These are phyloP conservation scores for Fusarium coffeatum DNA, from an alignment of 2,329 filamentous ascomycete genomes.

Conservation along the genomic window DNA sequence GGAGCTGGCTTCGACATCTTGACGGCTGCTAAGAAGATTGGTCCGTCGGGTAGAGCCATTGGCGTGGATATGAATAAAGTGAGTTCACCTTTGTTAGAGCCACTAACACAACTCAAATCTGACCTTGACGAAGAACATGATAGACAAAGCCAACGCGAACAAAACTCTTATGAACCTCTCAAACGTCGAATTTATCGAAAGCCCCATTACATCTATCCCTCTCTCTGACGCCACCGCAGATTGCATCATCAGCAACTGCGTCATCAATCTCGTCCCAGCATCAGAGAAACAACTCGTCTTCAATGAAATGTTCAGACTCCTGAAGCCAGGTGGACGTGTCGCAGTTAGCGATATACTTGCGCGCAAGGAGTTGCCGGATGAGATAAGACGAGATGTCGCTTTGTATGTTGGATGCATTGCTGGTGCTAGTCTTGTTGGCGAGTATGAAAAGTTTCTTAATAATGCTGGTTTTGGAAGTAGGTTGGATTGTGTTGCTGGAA, in stretches of 20 bases:
- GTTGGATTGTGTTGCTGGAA: rapidly evolving
- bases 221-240: not conserved
- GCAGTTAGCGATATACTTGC: conserved; percentile 71
- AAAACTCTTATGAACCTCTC: not conserved
- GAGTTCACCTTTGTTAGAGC: rapidly evolving
- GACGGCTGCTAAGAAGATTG: not conserved
- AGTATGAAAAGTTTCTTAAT: conserved; percentile 64
- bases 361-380: conserved; percentile 56
- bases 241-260: conserved; percentile 71
- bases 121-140: not conserved
- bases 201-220: not conserved
- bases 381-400: conserved; percentile 61
- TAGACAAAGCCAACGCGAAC: not conserved
- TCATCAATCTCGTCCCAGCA: conserved; percentile 68
- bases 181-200: conserved; percentile 1
- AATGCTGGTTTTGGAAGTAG: conserved; percentile 63
- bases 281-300: conserved; percentile 66
- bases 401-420: conserved; percentile 71
- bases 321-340: conserved; percentile 67
- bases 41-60: not conserved
- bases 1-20: conserved; percentile 10
- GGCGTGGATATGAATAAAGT: conserved; percentile 16
- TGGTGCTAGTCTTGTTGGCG: conserved; percentile 63
- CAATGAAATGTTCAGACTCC: conserved; percentile 66
- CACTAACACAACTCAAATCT: not conserved